Evolutionary conservation across 129 eudicot genomes (phyloP).

Genomic region (Artemisia tridentata): DNA sequence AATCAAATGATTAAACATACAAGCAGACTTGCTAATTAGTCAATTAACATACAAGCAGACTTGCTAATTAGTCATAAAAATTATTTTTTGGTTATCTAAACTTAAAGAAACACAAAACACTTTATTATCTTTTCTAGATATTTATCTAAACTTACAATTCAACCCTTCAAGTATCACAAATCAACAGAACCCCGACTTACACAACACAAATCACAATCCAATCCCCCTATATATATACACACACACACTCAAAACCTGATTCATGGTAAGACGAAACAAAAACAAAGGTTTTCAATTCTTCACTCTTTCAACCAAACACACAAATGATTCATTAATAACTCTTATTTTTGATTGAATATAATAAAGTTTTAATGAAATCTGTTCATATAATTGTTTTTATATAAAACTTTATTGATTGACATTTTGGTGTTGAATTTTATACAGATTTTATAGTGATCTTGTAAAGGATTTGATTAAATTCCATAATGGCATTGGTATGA

Average conservation of each 20-base stretch:
- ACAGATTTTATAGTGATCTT: constrained; percentile 39
- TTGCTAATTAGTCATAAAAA: too few species aligned
- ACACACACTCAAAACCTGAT: too few species aligned
- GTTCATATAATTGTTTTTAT: constrained; percentile 23
- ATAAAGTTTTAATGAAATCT: constrained; percentile 26
- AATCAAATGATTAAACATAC: too few species aligned
- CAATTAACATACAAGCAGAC: too few species aligned
- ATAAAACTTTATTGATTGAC: constrained; percentile 10
- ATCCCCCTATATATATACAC: constrained; percentile 8
- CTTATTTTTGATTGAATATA: neutral
- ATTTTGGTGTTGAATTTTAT: constrained; percentile 18
- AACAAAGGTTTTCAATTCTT: constrained; percentile 24
- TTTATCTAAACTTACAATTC: neutral
- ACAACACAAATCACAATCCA: neutral
- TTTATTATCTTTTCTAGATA: too few species aligned
- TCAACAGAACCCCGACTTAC: constrained; percentile 4
- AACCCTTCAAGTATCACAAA: neutral
- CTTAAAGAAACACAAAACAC: too few species aligned
- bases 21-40: too few species aligned
- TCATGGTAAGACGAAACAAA: neutral
- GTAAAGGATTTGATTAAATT: constrained; percentile 27
- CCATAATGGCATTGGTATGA: constrained; percentile 46
- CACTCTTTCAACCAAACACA: constrained; percentile 3
- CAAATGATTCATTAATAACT: too few species aligned
- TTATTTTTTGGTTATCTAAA: too few species aligned